Percentiles rank a stretch among this genome's conserved stretches.
phyloP scores from a whole-genome alignment of 2,329 filamentous ascomycete species.

The Juglanconis oblonga region DNA sequence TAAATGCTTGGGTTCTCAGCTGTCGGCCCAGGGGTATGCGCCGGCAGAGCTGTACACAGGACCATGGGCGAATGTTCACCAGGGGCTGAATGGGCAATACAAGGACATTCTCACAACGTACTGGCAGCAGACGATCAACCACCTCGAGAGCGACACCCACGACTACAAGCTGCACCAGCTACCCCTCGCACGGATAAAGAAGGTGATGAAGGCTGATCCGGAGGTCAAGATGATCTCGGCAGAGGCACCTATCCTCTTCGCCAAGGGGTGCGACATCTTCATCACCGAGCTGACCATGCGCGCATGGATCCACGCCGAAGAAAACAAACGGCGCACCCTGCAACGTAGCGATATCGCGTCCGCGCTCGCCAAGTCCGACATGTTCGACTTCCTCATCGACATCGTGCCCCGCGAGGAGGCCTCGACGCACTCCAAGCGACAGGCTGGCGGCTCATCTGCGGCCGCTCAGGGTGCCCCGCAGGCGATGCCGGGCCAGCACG shows the following conservation, averaged over 20 bases:
- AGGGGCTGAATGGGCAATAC: constrained; percentile 87
- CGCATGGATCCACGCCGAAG: constrained; percentile 98
- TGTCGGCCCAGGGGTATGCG: constrained; percentile 82
- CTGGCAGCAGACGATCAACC: constrained; percentile 97
- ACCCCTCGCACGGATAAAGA: constrained; percentile 97
- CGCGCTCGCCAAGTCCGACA: constrained; percentile 93
- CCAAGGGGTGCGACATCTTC: constrained; percentile 98
- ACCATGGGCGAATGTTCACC: constrained; percentile 95
- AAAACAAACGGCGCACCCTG: constrained; percentile 94
- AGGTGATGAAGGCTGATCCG: constrained; percentile 99
- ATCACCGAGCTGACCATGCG: constrained; percentile 99
- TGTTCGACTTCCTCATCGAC: constrained; percentile 99
- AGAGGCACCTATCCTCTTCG: constrained; percentile 95
- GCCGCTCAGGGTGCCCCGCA: constrained; percentile 45
- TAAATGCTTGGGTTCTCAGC: constrained; percentile 45
- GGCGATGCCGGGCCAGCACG: constrained; percentile 50
- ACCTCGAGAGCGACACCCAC: constrained; percentile 90
- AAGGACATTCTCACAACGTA: constrained; percentile 98
- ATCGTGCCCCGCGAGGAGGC: constrained; percentile 97
- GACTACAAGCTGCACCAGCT: constrained; percentile 99
- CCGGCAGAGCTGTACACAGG: constrained; percentile 93
- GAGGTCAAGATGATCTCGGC: constrained; percentile 99
- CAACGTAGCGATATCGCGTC: constrained; percentile 96
- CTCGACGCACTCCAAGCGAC: constrained; percentile 76
- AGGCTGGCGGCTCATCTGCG: constrained; percentile 48